Conservation (phyloP, 164 flowering plant species). For the Paratinospora sagittata region DNA sequence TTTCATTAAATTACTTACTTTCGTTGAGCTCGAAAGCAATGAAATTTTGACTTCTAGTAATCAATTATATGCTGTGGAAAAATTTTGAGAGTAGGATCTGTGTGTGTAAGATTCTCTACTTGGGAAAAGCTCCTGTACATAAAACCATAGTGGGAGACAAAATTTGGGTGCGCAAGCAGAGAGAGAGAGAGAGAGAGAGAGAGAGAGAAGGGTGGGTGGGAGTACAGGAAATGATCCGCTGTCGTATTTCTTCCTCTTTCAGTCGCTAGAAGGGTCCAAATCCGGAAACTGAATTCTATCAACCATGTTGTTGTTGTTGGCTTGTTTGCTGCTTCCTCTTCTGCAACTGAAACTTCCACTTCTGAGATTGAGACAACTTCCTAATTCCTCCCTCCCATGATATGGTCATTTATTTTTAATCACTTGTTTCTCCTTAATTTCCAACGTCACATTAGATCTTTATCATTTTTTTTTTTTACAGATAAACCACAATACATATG, state of each 20-base stretch:
- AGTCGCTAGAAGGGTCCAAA: too few species aligned
- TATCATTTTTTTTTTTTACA: too few species aligned
- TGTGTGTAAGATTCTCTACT: not conserved
- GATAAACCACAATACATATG: too few species aligned
- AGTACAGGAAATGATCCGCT: not conserved
- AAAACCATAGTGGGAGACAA: not conserved
- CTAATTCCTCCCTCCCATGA: not conserved
- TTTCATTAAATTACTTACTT: not conserved
- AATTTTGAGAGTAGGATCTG: not conserved
- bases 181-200: not conserved
- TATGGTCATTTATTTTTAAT: too few species aligned
- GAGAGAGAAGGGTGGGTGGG: not conserved
- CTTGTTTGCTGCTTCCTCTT: too few species aligned
- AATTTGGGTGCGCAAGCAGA: not conserved
- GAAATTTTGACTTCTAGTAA: too few species aligned
- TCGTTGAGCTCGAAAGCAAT: not conserved
- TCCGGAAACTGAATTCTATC: too few species aligned
- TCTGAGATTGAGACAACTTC: too few species aligned
- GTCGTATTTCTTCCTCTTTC: not conserved
- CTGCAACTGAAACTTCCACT: not conserved
- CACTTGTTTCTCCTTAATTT: too few species aligned
- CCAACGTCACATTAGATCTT: too few species aligned
- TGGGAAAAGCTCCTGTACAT: not conserved
- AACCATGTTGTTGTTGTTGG: too few species aligned
- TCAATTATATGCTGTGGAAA: too few species aligned